Percentiles rank a stretch among this genome's conserved stretches.
Evolutionary conservation across 148 eudicot species (phyloP).

Genomic region (Spergularia bocconei): DNA sequence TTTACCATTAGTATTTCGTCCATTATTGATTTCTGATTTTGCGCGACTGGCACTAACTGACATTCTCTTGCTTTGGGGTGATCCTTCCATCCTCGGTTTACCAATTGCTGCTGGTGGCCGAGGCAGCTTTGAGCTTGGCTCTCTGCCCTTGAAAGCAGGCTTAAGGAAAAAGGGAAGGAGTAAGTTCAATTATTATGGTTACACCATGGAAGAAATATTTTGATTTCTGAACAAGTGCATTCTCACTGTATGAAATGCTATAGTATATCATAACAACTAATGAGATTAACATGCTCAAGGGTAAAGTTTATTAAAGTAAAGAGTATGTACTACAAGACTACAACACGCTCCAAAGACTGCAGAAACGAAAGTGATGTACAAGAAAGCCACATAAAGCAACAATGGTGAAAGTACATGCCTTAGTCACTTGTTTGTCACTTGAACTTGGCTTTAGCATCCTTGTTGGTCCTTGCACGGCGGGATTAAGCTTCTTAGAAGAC

Average conservation of each 20-base stretch:
- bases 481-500: constrained; percentile 39
- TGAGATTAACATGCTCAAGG: background rate
- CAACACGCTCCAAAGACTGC: constrained; percentile 1
- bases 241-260: background rate
- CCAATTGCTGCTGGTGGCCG: constrained; percentile 41
- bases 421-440: constrained; percentile 37
- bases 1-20: constrained; percentile 38
- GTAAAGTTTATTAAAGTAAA: background rate
- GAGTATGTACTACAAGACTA: background rate
- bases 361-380: background rate
- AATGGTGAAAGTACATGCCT: constrained; percentile 37
- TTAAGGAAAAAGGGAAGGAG: constrained; percentile 18
- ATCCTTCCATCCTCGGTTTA: constrained; percentile 29
- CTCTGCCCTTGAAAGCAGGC: constrained; percentile 43
- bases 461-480: constrained; percentile 36
- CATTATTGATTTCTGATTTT: constrained; percentile 43
- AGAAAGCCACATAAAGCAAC: background rate
- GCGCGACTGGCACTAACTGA: constrained; percentile 41
- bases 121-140: constrained; percentile 33
- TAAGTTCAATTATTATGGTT: constrained; percentile 21
- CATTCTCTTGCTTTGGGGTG: constrained; percentile 47
- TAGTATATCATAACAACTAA: background rate
- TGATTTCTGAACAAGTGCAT: background rate
- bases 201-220: background rate
- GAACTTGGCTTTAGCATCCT: constrained; percentile 39